These are phyloP conservation scores for Niveomyces coronatus DNA, from an alignment of 2,329 filamentous ascomycete species.

Conservation along the genomic window DNA sequence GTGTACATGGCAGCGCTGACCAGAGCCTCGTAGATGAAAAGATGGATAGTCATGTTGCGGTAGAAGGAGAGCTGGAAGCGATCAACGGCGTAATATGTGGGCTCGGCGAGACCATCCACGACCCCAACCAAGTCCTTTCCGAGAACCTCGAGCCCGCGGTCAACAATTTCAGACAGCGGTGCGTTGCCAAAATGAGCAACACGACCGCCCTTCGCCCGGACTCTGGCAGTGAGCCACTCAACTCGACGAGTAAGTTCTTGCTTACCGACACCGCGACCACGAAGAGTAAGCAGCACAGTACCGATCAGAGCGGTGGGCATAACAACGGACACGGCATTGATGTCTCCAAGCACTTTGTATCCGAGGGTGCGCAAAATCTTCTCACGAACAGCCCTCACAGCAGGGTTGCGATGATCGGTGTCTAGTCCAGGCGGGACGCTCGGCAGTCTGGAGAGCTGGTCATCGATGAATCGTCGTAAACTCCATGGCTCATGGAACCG, in stretches of 20 bases:
- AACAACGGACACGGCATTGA: constrained; percentile 91
- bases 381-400: constrained; percentile 47
- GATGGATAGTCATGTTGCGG: constrained; percentile 97
- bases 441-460: constrained; percentile 54
- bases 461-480: constrained; percentile 66
- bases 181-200: constrained; percentile 86
- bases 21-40: constrained; percentile 89
- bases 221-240: constrained; percentile 77
- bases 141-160: constrained; percentile 82
- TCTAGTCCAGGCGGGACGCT: constrained; percentile 30
- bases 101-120: constrained; percentile 70
- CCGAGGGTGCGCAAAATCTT: constrained; percentile 77
- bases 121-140: constrained; percentile 80
- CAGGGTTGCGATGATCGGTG: constrained; percentile 35
- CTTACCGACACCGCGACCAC: constrained; percentile 85
- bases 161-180: constrained; percentile 71
- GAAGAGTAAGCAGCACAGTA: constrained; percentile 80
- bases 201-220: constrained; percentile 76
- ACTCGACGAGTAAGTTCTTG: constrained; percentile 76
- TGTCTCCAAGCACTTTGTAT: constrained; percentile 86
- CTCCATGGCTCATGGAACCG: constrained; percentile 97
- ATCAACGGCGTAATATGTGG: constrained; percentile 90
- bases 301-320: constrained; percentile 97
- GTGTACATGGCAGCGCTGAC: constrained; percentile 88
- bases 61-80: constrained; percentile 97